These are phyloP conservation scores for Spergularia azorica DNA, from an alignment of 179 eudicot genomes.

Conservation along the genomic window DNA sequence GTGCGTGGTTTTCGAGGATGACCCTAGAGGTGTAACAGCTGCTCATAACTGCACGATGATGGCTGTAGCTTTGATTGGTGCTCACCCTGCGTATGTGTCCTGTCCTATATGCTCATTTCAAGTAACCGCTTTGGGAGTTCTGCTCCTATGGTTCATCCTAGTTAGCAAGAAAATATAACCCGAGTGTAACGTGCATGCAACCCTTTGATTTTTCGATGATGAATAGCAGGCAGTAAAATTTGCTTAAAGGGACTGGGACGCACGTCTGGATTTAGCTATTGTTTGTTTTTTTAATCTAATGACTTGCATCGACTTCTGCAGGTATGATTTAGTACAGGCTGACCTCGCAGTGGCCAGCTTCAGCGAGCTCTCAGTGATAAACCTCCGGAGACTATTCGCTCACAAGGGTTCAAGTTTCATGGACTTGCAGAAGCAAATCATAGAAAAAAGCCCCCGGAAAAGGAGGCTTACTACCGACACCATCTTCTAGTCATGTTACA, in stretches of 20 bases:
- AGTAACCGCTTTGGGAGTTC: too few species aligned
- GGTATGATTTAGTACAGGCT: conserved; percentile 88
- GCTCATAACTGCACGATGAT: conserved; percentile 99
- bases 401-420: conserved; percentile 79
- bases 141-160: too few species aligned
- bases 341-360: conserved; percentile 86
- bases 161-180: neutral
- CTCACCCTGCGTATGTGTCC: conserved; percentile 86
- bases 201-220: too few species aligned
- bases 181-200: neutral
- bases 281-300: neutral
- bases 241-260: too few species aligned
- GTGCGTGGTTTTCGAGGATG: conserved; percentile 93
- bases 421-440: conserved; percentile 84
- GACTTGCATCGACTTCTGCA: conserved; percentile 31
- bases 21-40: conserved; percentile 90
- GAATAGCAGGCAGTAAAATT: too few species aligned
- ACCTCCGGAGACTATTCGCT: conserved; percentile 82
- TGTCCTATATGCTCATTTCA: neutral
- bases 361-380: conserved; percentile 87
- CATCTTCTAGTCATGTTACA: conserved; percentile 47
- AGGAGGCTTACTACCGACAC: conserved; percentile 83
- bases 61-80: conserved; percentile 90
- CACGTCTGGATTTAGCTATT: too few species aligned
- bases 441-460: conserved; percentile 66